Evolutionary conservation across 495 filamentous ascomycete genomes (phyloP).

Genomic region (Penicillium argentinense): DNA sequence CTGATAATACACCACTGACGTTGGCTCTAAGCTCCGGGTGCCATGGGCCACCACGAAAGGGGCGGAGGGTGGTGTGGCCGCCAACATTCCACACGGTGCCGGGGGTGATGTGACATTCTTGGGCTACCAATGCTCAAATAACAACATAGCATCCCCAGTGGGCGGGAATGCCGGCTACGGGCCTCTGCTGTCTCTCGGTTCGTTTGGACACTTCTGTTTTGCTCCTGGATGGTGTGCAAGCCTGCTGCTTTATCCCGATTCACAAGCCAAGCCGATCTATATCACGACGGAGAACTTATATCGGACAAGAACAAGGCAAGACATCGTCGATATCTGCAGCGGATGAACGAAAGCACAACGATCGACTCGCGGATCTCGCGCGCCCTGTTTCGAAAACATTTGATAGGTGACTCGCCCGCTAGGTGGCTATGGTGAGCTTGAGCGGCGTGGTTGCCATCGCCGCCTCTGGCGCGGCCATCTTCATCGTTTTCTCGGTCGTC

Average conservation of each 20-base stretch:
- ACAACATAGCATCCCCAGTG: constrained; percentile 31
- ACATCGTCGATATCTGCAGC: background rate
- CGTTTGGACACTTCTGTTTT: constrained; percentile 16
- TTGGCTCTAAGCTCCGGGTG: background rate
- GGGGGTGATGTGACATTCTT: constrained; percentile 42
- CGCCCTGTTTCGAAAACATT: background rate
- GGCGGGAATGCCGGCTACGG: constrained; percentile 12
- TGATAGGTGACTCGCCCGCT: constrained; percentile 5
- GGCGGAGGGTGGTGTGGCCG: constrained; percentile 20
- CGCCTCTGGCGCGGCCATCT: constrained; percentile 38
- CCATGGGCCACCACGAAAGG: constrained; percentile 8
- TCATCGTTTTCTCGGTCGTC: constrained; percentile 35
- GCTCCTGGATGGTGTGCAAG: constrained; percentile 5
- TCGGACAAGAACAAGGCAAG: background rate
- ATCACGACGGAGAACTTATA: background rate
- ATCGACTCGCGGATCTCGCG: constrained; percentile 6
- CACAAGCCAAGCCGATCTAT: background rate
- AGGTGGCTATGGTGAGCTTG: constrained; percentile 35
- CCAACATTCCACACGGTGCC: constrained; percentile 36
- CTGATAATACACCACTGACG: background rate
- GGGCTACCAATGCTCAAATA: constrained; percentile 30
- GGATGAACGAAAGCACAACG: constrained; percentile 8
- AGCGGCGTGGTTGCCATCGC: constrained; percentile 44
- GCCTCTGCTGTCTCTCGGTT: constrained; percentile 10
- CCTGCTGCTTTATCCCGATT: background rate